Evolutionary conservation across 2,329 filamentous ascomycete genomes (phyloP), one percentile per base, ranked within the genome.

Genomic region (Verticillium isaacii): DNA sequence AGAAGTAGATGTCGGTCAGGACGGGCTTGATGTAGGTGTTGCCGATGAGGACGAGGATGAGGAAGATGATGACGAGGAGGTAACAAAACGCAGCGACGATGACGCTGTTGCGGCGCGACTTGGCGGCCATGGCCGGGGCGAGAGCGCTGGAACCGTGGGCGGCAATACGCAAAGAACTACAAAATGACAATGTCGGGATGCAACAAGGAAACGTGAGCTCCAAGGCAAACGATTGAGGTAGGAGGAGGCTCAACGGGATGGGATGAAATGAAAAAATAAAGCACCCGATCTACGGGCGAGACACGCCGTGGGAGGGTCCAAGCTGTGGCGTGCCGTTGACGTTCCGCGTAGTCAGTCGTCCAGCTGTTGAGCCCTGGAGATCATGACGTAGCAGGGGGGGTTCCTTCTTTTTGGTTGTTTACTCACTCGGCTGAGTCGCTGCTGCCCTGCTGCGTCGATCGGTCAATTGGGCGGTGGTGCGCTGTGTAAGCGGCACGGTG

Each of bases 21-120:
- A 90, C 82, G 17, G 80, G 70, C 62, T 82, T 82, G 68, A 86
- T 80, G 68, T 80, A 82, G 60, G 88, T 89, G 75, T 91, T 93
- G 67, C 91, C 93, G 67, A 96, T 85, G 68, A 92, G 82, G 69
- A 86, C 90, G 67, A 96, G 84, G 64, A 96, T 85, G 45, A 96
- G 80, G 73, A 96, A 96, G 66, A 94, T 81, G 66, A 91, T 83
- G 45, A 90, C 84, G 64, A 95, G 72, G 64, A 93, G 79, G 73
- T 95, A 94, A 69, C 89, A 84, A 66, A 90, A 77, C 36, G 85
- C 86, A 56, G 89, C 87, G 56, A 89, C 72, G 29, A 88, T 73
- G 63, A 90, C 85, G 70, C 89, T 89, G 73, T 82, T 82, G 58
- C 81, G 79, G 17, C 89, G 81, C 36, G 80, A 79, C 29, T 64